Percentiles rank a stretch among this genome's conserved stretches.
phyloP scores from a whole-genome alignment of 2,329 filamentous ascomycete species.

The Fusarium sarcochroum region DNA sequence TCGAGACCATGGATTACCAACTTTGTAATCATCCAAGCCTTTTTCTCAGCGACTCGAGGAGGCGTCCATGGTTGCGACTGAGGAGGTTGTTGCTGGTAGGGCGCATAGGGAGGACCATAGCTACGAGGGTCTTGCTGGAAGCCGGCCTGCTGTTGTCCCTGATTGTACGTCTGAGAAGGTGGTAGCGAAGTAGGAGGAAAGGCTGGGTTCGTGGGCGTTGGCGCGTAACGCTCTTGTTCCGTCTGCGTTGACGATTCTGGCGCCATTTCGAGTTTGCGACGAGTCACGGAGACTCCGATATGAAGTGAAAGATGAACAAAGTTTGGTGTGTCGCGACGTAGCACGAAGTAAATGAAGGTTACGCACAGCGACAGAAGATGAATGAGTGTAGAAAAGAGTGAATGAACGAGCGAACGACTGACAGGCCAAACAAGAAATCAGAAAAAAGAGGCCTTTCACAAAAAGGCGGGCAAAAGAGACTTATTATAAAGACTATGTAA shows the following conservation, averaged over 20 bases:
- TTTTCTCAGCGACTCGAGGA: constrained; percentile 29
- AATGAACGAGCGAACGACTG: constrained; percentile 25
- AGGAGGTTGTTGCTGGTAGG: constrained; percentile 43
- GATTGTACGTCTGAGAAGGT: constrained; percentile 17
- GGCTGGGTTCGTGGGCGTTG: constrained; percentile 18
- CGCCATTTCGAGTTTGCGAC: constrained; percentile 32
- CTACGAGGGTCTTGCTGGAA: constrained; percentile 42
- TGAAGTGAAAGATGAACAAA: background rate
- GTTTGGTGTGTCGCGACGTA: background rate
- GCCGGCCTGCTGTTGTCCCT: constrained; percentile 30
- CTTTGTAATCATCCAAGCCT: constrained; percentile 51
- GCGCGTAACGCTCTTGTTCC: constrained; percentile 21
- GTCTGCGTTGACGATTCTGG: constrained; percentile 45
- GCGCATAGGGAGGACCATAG: constrained; percentile 47
- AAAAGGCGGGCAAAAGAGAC: constrained; percentile 12
- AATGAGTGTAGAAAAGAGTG: constrained; percentile 3
- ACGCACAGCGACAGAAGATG: constrained; percentile 21
- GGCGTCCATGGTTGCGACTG: constrained; percentile 35
- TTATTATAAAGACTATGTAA: constrained; percentile 18
- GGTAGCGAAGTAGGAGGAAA: constrained; percentile 32
- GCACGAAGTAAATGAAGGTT: background rate
- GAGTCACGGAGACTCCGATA: background rate
- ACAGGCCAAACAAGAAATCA: constrained; percentile 5
- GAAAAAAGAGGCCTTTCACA: constrained; percentile 6
- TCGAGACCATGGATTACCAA: constrained; percentile 48